Evolutionary conservation across 202 grass and related monocot genomes (phyloP), one percentile per base, ranked within the genome.

Genomic region (Digitaria exilis): DNA sequence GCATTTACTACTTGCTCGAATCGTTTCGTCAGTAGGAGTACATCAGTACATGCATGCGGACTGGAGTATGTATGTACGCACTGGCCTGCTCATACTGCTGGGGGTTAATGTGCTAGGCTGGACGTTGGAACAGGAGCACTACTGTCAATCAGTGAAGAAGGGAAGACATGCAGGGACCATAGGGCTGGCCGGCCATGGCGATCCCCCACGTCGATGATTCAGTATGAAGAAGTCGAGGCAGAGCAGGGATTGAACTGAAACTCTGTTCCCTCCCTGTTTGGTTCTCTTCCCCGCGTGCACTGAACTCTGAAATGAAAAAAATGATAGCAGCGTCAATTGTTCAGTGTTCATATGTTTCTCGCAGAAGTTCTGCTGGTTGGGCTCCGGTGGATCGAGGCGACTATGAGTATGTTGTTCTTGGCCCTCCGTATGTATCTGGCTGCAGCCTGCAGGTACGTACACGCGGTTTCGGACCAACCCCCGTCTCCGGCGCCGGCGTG

Each of bases 21-120:
- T 26, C 22, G n/a, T 26, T 26, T 58, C 22, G 7, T 46, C 10
- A 43, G 35, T 37, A 37, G 5, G n/a, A n/a, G n/a, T n/a, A n/a
- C n/a, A n/a, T 57, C 22, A 58, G 55, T 58, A 58, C 55, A 24
- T 56, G 52, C 52, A 56, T 37, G 35, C 7, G 35, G 35, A 37
- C 35, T 37, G 35, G 35, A 52, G n/a, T n/a, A n/a, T n/a, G 51
- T 22, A 55, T 21, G 7, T 21, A n/a, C 51, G 7, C 17, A 21
- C 54, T 25, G 54, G 10, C 8, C 29, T 48, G 15, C 18, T 49
- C 51, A 5, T 62, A 32, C 1, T 56, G 31, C 14, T 6, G 10
- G 57, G 35, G 56, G 50, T 88, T 52, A 88, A 88, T 80, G 87
- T 54, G 87, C 82, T 71, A 81, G 82, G 49, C 71, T 89, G 87